These are phyloP conservation scores for Plasmodium malariae DNA, from an alignment of 169 alveolate genomes.

Conservation along the genomic window DNA sequence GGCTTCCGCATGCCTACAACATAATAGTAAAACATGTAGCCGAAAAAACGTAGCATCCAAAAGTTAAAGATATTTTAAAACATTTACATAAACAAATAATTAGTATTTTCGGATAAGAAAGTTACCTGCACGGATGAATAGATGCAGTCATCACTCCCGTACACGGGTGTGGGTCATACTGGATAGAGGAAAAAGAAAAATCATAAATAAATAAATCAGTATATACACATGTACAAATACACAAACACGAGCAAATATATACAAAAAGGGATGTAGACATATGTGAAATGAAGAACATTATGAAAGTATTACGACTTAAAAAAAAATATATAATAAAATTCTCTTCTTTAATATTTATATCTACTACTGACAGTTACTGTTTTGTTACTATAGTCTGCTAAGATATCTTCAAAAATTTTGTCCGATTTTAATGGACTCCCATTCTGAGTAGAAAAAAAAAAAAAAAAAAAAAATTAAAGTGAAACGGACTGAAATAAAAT, in stretches of 20 bases:
- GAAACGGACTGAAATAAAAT: no score
- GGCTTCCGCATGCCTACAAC: slow-evolving; percentile 63
- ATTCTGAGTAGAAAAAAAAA: slow-evolving; percentile 46
- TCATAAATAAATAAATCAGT: not conserved
- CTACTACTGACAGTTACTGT: slow-evolving; percentile 87
- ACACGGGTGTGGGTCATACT: slow-evolving; percentile 90
- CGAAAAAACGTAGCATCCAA: not conserved
- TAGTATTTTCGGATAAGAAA: not conserved
- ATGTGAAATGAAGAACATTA: not conserved
- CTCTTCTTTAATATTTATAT: not conserved
- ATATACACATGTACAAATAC: not conserved
- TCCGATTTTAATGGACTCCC: slow-evolving; percentile 87
- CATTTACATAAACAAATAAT: not conserved
- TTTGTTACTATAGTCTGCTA: slow-evolving; percentile 92
- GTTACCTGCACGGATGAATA: slow-evolving; percentile 91
- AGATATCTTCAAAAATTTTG: slow-evolving; percentile 92
- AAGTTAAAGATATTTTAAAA: not conserved
- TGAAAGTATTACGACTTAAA: not conserved
- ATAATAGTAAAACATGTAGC: not conserved
- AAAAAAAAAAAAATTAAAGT: slow-evolving; percentile 5
- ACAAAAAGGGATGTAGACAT: not conserved
- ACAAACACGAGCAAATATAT: not conserved
- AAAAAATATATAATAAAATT: not conserved
- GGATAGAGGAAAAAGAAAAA: not conserved
- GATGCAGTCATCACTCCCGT: slow-evolving; percentile 86